These are phyloP conservation scores for Colletotrichum sp. DNA, from an alignment of 2,329 filamentous ascomycete species.

Conservation along the genomic window DNA sequence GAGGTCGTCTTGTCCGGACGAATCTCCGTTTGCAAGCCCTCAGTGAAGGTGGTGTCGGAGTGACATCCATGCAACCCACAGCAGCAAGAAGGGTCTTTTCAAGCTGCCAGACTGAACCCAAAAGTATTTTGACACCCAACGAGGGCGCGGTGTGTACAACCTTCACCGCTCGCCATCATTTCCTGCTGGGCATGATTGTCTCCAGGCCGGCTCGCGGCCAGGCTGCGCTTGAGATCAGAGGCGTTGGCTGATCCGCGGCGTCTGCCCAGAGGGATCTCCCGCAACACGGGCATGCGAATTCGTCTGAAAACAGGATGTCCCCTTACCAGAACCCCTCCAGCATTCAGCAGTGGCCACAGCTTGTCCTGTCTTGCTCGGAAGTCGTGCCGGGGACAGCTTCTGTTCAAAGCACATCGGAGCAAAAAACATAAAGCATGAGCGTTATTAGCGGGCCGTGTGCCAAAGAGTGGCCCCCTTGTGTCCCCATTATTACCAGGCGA, in stretches of 20 bases:
- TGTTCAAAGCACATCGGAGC: slow-evolving; percentile 4
- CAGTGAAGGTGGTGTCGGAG: background rate
- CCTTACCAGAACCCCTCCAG: background rate
- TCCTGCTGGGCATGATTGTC: background rate
- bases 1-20: background rate
- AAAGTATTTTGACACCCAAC: background rate
- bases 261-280: slow-evolving; percentile 5
- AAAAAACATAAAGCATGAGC: background rate
- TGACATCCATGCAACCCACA: background rate
- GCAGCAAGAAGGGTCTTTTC: background rate
- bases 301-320: background rate
- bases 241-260: background rate
- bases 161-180: background rate
- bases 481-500: background rate
- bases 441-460: background rate
- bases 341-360: background rate
- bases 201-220: background rate
- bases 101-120: background rate
- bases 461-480: background rate
- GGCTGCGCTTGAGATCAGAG: slow-evolving; percentile 1
- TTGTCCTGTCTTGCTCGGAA: background rate
- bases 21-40: slow-evolving; percentile 1
- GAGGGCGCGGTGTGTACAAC: background rate
- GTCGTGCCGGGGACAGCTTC: background rate
- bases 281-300: background rate